Conservation (phyloP, 176 grass and related monocot species). For the Rhipidocladum racemiflorum region DNA sequence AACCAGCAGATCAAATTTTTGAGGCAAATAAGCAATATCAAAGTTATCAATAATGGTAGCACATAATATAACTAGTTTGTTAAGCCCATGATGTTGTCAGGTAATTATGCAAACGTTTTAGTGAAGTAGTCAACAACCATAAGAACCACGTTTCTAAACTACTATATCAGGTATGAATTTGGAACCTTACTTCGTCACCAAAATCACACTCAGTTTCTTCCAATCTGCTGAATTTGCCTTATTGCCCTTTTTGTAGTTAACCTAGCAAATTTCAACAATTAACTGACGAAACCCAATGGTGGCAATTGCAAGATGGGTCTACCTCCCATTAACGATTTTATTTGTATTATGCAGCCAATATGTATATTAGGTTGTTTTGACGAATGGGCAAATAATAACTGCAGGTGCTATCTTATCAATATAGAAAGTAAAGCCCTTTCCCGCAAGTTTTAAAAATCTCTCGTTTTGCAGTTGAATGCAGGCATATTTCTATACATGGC, state of each 20-base stretch:
- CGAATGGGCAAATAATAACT: background rate
- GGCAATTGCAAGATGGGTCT: background rate
- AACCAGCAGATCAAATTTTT: background rate
- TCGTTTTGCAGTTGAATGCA: background rate
- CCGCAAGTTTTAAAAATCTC: background rate
- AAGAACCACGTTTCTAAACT: background rate
- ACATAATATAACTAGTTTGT: background rate
- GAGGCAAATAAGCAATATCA: conserved; percentile 13
- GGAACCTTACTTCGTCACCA: background rate
- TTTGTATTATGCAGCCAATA: background rate
- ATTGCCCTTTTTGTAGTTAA: conserved; percentile 6
- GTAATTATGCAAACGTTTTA: background rate
- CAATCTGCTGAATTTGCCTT: background rate
- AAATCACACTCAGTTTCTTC: background rate
- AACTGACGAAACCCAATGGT: background rate
- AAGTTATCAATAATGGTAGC: background rate
- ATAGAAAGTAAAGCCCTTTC: background rate
- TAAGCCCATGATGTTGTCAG: background rate
- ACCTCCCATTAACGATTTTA: background rate
- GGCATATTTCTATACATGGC: background rate
- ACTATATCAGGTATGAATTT: background rate
- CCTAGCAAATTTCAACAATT: background rate
- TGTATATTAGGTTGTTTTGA: background rate
- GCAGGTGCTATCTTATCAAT: background rate
- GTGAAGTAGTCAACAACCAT: background rate